Evolutionary conservation across 1,139 yeast species (phyloP), one percentile per base, ranked within the genome.

Genomic region (Yamadazyma membranifaciens): DNA sequence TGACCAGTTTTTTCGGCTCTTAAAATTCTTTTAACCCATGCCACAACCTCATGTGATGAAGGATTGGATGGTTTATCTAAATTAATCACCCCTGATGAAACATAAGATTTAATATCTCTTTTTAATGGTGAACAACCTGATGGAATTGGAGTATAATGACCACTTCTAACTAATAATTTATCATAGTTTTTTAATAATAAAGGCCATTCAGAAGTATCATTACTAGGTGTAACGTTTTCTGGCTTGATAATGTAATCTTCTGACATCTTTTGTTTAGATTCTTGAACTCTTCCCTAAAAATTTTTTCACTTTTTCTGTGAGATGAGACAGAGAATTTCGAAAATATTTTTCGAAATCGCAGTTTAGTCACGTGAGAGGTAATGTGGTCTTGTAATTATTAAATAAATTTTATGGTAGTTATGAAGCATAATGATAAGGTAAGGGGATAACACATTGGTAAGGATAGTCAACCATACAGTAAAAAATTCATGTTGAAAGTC

Each of bases 1-100:
- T 92, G 98, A 71, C 98, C 98, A 46, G 98, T 92, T 69, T 92
- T 92, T 68, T 92, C 98, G 47, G 84, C 85, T 66, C 98, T 83
- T 59, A 92, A 76, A 56, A 92, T 92, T 67, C 98, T 80, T 74
- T 92, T 92, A 60, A 92, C 83, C 98, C 98, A 92, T 29, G 98
- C 98, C 55, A 92, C 98, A 61, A 92, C 98, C 73, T 92, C 98
- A 72, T 91, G 98, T 42, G 96, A 87, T 40, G 96, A 87, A 54
- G 98, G 98, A 67, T 92, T 92, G 29, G 96, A 86, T 54, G 98
- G 98, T 70, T 92, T 92, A 72, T 92, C 98, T 59, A 92, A 78
- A 73, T 92, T 92, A 63, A 92, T 91, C 43, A 92, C 96, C 75
- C 98, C 98, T 11, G 96, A 83, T 38, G 94, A 82, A 55, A 92